Evolutionary conservation across 179 eudicot species (phyloP).

Genomic region (Heliamphora pulchella): DNA sequence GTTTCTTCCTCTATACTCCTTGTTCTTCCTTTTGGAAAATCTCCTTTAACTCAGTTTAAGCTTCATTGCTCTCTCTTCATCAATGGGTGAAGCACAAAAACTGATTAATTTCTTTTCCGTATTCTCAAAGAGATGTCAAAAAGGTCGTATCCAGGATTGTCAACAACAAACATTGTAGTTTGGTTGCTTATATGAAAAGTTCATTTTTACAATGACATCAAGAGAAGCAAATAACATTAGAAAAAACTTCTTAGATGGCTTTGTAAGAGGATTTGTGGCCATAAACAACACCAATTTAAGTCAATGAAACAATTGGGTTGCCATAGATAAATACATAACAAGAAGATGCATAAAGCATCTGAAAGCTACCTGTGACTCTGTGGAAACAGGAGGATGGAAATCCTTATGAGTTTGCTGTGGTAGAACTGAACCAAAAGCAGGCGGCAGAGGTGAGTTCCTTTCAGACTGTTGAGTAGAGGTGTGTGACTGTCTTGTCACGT

Average conservation of each 20-base stretch:
- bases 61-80: background rate
- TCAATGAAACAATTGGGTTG: background rate
- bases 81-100: background rate
- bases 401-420: slow-evolving; percentile 29
- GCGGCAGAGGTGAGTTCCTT: slow-evolving; percentile 25
- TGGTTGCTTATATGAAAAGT: background rate
- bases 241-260: background rate
- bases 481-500: slow-evolving; percentile 25
- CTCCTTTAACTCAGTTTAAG: background rate
- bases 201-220: background rate
- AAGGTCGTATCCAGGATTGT: background rate
- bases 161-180: no score
- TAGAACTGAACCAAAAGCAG: slow-evolving; percentile 21
- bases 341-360: background rate
- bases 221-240: background rate
- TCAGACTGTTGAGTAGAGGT: slow-evolving; percentile 27
- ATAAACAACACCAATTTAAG: background rate
- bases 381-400: slow-evolving; percentile 20
- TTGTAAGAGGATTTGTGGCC: background rate
- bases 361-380: slow-evolving; percentile 40
- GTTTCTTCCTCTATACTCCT: background rate
- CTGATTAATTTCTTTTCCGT: background rate
- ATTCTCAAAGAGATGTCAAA: background rate
- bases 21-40: background rate
- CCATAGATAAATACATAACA: background rate